Evolutionary conservation across 345 rosid species (phyloP), one percentile per base, ranked within the genome.

Genomic region (Linum trigynum): DNA sequence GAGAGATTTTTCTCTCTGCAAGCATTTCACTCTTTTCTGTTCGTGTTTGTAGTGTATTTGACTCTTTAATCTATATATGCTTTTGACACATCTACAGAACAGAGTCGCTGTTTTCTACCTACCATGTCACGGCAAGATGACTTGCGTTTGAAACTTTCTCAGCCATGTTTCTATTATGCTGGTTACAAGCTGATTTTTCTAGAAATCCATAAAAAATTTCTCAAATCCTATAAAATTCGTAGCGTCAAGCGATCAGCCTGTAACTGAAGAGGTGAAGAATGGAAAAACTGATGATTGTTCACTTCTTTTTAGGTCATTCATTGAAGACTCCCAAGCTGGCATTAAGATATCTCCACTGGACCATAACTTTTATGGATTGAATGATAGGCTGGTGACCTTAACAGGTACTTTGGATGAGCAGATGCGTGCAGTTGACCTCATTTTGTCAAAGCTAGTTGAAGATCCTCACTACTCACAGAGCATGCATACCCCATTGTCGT

Each of bases 321-420:
- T 91, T 72, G 99, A 95, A 64, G 96, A 82, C 37, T 95, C 99
- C 67, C 91, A 85, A 78, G 98, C 98, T 72, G 83, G 86, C 76
- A 95, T 95, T 71, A 95, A 91, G 82, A 89, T 95, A 76, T 89
- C 99, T 61, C 90, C 96, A 42, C 85, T 82, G 79, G 99, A 95
- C 75, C 83, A 80, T 70, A 89, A 82, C 75, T 91, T 77, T 71
- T 86, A 84, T 72, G 97, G 98, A 70, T 66, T 87, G 82, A 91
- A 74, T 80, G 99, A 95, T 82, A 81, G 99, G 81, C 86, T 95
- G 48, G 99, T 91, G 78, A 89, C 97, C 39, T 65, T 95, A 65
- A 75, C 86, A 35, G 99, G 99, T 53, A 84, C 86, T 68, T 74
- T 91, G 61, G 96, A 91, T 68, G 94, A 91, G 83, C 98, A 91